phyloP scores from a whole-genome alignment of 2,329 filamentous ascomycete genomes.

The Elsinoe fawcettii region DNA sequence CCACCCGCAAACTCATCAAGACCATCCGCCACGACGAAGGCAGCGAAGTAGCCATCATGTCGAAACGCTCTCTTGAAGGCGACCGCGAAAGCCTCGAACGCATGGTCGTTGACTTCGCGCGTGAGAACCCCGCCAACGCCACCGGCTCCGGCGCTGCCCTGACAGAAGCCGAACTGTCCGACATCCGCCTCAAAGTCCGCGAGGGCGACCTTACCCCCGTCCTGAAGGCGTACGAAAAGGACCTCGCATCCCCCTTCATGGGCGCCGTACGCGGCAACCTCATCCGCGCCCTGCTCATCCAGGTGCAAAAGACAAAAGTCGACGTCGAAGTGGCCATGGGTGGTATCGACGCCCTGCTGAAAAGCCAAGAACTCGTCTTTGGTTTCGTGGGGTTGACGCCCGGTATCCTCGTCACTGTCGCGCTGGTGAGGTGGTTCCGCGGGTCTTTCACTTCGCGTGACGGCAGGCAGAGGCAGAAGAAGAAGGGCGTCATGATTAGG shows the following conservation, averaged over 20 bases:
- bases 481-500: slow-evolving; percentile 63
- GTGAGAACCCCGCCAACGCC: slow-evolving; percentile 63
- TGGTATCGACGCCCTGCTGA: slow-evolving; percentile 87
- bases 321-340: slow-evolving; percentile 94
- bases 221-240: slow-evolving; percentile 81
- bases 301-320: slow-evolving; percentile 98
- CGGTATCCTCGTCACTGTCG: slow-evolving; percentile 77
- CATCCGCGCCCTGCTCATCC: slow-evolving; percentile 82
- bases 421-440: slow-evolving; percentile 63
- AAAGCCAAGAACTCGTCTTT: slow-evolving; percentile 94
- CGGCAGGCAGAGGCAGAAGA: slow-evolving; percentile 57
- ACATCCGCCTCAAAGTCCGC: slow-evolving; percentile 70
- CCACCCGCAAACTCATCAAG: slow-evolving; percentile 69
- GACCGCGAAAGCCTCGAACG: slow-evolving; percentile 88
- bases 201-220: slow-evolving; percentile 93
- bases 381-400: slow-evolving; percentile 94
- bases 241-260: slow-evolving; percentile 71
- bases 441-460: slow-evolving; percentile 62
- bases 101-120: slow-evolving; percentile 95
- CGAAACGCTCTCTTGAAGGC: slow-evolving; percentile 79
- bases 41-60: slow-evolving; percentile 95
- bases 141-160: slow-evolving; percentile 41
- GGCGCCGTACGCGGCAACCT: slow-evolving; percentile 82
- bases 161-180: slow-evolving; percentile 60
- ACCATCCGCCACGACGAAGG: slow-evolving; percentile 90